Evolutionary conservation across 768 basidiomycete genomes (phyloP), one percentile per base, ranked within the genome.

Genomic region (Gyrodon lividus): DNA sequence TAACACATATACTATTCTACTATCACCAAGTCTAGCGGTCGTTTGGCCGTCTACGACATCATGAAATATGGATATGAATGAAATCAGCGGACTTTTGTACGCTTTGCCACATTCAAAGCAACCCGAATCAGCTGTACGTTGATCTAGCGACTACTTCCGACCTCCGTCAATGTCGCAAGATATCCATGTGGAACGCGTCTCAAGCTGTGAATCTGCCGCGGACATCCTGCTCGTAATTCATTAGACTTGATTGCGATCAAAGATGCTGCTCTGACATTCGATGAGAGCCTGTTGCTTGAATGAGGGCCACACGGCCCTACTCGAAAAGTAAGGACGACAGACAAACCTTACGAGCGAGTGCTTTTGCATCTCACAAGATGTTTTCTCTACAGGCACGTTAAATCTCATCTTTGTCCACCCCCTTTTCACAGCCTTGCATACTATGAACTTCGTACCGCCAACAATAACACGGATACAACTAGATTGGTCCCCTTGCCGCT

Each of bases 161-260:
- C n/a, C 62, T 61, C 63, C 63, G 63, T 44, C 59, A 45, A 59
- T 50, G 56, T 64, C 63, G 63, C 65, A 59, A 64, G 63, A 64
- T 59, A 66, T 59, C 64, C 63, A 64, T 64, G 65, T 57, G 63
- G 41, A 52, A 34, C 56, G 51, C 46, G 58, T 66, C 61, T 48
- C 56, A 50, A 35, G n/a, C 31, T 52, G 63, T 67, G 63, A 64
- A 67, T 64, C 65, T 64, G 59, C 63, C 63, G 63, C 63, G 63
- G 63, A 64, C 65, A 41, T 64, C 62, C 56, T 56, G 51, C 52
- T 37, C 35, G 35, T n/a, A 19, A n/a, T 16, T 17, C 17, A 19
- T 7, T 47, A 64, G 64, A 66, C 61, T 54, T 61, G 1, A 35
- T 42, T 52, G 6, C 58, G 64, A 66, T 64, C 50, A 58, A 46